Conservation (phyloP, 305 asterid genomes). For the Caryopteris hybrid region DNA sequence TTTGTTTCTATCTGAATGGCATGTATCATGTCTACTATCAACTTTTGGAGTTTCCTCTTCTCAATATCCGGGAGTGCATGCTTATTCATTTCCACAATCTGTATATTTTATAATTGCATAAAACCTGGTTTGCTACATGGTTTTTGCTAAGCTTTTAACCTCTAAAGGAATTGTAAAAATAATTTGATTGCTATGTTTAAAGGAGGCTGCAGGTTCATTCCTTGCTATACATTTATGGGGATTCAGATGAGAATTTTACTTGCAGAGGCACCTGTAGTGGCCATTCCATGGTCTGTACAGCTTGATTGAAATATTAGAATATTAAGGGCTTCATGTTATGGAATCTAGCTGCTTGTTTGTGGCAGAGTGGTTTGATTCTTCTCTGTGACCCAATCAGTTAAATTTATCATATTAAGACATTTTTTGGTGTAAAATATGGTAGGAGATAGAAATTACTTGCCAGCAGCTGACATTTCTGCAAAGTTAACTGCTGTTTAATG, state of each 20-base stretch:
- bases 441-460: conserved; percentile 7
- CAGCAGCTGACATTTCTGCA: too few species aligned
- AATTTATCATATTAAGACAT: not conserved
- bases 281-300: not conserved
- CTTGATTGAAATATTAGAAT: not conserved
- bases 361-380: not conserved
- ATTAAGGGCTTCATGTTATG: not conserved
- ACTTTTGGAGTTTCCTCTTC: not conserved
- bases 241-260: not conserved
- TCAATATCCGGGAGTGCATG: not conserved
- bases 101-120: not conserved
- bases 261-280: not conserved
- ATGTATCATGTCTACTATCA: conserved; percentile 7
- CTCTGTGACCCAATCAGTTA: not conserved
- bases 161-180: not conserved
- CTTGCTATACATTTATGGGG: not conserved
- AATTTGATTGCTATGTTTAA: not conserved
- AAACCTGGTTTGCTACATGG: not conserved
- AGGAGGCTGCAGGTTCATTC: not conserved
- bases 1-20: not conserved
- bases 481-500: not conserved
- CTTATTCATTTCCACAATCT: not conserved
- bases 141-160: not conserved
- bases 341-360: not conserved
- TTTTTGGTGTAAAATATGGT: not conserved